Conservation (phyloP, 352 stramenopile species). For the Pythium dissotocum region DNA sequence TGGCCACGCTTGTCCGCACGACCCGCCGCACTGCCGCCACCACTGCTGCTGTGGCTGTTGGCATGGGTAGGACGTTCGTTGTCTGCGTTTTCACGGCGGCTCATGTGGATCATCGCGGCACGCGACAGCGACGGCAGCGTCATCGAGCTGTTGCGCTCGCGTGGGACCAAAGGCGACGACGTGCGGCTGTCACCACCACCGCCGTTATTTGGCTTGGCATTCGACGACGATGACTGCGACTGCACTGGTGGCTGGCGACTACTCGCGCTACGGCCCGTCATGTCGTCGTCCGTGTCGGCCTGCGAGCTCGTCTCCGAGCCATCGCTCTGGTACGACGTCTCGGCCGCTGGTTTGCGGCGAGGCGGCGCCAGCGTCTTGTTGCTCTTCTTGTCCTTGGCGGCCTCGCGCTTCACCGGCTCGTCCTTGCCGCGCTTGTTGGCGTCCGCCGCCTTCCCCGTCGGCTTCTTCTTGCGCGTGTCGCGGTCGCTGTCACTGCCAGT, state of each 20-base stretch:
- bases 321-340: conserved; percentile 13
- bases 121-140: conserved; percentile 49
- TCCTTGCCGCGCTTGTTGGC: conserved; percentile 1
- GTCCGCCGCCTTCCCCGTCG: neutral
- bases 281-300: conserved; percentile 28
- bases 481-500: conserved; percentile 22
- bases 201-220: neutral
- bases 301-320: conserved; percentile 28
- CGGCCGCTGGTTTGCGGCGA: conserved; percentile 1
- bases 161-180: neutral
- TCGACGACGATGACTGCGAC: neutral
- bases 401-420: neutral
- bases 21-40: neutral
- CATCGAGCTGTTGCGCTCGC: conserved; percentile 26
- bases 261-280: conserved; percentile 9
- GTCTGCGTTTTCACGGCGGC: conserved; percentile 10
- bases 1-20: conserved; percentile 11
- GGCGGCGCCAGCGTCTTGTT: neutral
- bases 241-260: neutral
- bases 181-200: neutral
- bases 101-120: conserved; percentile 41
- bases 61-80: neutral
- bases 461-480: conserved; percentile 22
- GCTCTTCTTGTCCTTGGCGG: conserved; percentile 1
- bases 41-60: neutral